Evolutionary conservation across 805 yeast genomes (phyloP).

Genomic region (Maudiozyma bulderi): DNA sequence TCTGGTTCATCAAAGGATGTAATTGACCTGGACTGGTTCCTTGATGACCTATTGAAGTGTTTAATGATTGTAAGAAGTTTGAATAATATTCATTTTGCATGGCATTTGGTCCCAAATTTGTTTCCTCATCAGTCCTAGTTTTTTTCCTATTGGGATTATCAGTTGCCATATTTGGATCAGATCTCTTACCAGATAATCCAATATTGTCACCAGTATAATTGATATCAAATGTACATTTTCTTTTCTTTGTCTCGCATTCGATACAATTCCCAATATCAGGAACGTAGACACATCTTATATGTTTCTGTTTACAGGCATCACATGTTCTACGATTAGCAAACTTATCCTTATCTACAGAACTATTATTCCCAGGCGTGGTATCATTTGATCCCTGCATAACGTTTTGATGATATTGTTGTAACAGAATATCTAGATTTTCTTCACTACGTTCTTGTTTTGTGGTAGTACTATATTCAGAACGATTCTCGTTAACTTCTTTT

Average conservation of each 20-base stretch:
- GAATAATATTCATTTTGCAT: constrained; percentile 11
- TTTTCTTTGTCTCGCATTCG: constrained; percentile 64
- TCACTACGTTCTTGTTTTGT: constrained; percentile 5
- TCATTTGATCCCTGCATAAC: constrained; percentile 13
- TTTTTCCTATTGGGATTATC: neutral
- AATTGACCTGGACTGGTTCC: constrained; percentile 1
- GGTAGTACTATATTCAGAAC: neutral
- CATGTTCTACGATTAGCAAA: constrained; percentile 41
- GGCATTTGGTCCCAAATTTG: neutral
- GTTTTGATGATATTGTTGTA: constrained; percentile 23
- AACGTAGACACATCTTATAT: constrained; percentile 65
- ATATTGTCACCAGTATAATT: no score
- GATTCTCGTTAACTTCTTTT: neutral
- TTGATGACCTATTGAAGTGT: constrained; percentile 4
- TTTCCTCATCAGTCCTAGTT: neutral
- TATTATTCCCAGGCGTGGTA: neutral
- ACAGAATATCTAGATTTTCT: constrained; percentile 19
- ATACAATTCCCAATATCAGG: constrained; percentile 58
- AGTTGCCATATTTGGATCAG: neutral
- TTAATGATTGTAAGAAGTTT: constrained; percentile 18
- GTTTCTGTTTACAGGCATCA: constrained; percentile 74
- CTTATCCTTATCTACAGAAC: neutral
- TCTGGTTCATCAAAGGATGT: neutral
- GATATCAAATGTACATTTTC: constrained; percentile 55
- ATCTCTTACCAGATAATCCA: no score